These are phyloP conservation scores for Daedaleopsis sinensis DNA, from an alignment of 768 basidiomycete species.

Conservation along the genomic window DNA sequence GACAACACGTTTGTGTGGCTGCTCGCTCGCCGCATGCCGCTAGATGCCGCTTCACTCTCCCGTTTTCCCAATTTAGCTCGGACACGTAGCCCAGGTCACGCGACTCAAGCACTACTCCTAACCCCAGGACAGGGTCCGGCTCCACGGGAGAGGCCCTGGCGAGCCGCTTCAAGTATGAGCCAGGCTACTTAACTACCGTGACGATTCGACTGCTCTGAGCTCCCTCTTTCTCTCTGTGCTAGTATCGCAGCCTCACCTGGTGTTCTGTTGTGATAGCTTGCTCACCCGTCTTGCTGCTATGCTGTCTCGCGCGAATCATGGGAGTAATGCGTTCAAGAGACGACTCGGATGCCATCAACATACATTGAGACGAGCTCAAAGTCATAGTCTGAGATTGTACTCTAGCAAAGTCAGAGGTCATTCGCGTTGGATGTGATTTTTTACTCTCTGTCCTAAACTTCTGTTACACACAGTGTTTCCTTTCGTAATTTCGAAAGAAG, in stretches of 20 bases:
- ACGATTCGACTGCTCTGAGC: no score
- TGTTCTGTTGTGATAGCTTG: no score
- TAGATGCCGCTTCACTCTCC: neutral
- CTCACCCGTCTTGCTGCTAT: neutral
- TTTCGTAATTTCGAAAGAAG: constrained; percentile 48
- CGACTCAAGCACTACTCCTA: constrained; percentile 2
- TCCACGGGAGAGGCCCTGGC: no score
- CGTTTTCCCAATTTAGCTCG: constrained; percentile 7
- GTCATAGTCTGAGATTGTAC: constrained; percentile 22
- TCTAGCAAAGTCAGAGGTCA: constrained; percentile 45
- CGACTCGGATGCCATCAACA: neutral
- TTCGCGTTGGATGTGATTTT: constrained; percentile 5
- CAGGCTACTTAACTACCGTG: no score
- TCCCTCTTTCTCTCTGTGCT: no score
- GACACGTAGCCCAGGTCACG: constrained; percentile 20
- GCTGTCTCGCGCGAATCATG: neutral
- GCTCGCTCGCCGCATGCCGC: neutral
- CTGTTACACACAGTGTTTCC: constrained; percentile 46
- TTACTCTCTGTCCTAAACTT: constrained; percentile 13
- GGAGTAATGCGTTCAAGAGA: neutral
- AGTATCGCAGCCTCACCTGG: no score
- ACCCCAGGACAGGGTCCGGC: constrained; percentile 7
- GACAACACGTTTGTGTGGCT: neutral
- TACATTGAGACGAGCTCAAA: neutral
- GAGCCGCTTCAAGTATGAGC: no score